Base-by-base conservation (phyloP, 1,284 basidiomycete genomes). In the Ceratobasidium papillatum region DNA sequence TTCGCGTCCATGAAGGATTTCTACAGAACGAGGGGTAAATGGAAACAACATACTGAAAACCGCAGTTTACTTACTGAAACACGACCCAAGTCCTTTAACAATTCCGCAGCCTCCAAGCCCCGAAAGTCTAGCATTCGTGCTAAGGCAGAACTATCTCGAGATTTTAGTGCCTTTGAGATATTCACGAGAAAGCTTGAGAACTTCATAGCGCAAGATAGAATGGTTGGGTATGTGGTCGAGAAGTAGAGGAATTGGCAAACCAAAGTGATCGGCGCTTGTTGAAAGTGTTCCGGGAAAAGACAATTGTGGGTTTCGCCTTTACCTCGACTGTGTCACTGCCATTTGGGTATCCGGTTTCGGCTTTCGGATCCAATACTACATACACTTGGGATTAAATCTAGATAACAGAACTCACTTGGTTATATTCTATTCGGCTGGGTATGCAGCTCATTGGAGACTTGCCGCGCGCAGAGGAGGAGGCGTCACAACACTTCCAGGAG, bases 401-500 rank as follows among this genome's bases (percentile, higher is more conserved):
- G 36, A 47, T 30, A 49, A n/a, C 27, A 45, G 27, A 52, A 47
- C 38, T 36, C 11, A 45, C 45, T 11, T 58, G 19, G 17, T 30
- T 30, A 43, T 22, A 25, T n/a, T 47, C n/a, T 41, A 25, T 11
- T 59, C 47, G 22, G 47, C 27, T 34, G 27, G 54, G 14, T 27
- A 62, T 73, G 59, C 71, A 73, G 19, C 87, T 96, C 79, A 93
- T 97, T 77, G 87, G 87, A 17, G 84, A 95, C 83, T 86, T 96
- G 43, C 92, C 94, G 17, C 82, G 87, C 41, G 94, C 94, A 30
- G 89, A 91, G 80, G 85, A 89, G 75, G 89, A 87, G 49, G 96
- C 97, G 36, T 82, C 91, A 78, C 84, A 83, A 78, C 92, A 89
- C 5, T 99, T 96, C 80, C 84, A 83, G 76, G 88, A 92, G 81